Evolutionary conservation across 345 rosid species (phyloP).

Genomic region (Odontarrhena argentea): DNA sequence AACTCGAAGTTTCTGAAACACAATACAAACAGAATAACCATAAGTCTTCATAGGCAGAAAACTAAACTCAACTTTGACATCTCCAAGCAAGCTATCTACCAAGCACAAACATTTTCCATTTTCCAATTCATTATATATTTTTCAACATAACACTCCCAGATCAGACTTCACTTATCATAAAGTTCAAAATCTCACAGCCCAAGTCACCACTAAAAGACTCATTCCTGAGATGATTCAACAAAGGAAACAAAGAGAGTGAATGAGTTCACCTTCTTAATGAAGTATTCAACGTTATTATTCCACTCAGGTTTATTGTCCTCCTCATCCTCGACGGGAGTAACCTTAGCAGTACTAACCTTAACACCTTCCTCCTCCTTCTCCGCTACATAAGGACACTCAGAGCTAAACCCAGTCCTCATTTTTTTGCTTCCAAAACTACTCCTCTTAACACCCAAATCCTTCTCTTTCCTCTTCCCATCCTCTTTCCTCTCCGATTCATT

Average conservation of each 20-base stretch:
- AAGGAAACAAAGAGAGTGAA: neutral
- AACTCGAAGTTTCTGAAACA: constrained; percentile 71
- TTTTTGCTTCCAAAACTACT: constrained; percentile 87
- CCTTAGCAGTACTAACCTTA: constrained; percentile 27
- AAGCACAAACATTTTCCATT: neutral
- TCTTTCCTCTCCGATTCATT: constrained; percentile 46
- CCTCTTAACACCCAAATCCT: constrained; percentile 51
- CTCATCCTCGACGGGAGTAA: constrained; percentile 22
- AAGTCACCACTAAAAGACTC: constrained; percentile 6
- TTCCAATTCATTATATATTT: neutral
- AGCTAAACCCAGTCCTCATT: constrained; percentile 51
- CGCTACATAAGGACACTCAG: constrained; percentile 66
- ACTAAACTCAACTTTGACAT: constrained; percentile 5
- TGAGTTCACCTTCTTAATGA: constrained; percentile 71
- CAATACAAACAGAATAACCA: too few species aligned
- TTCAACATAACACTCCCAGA: constrained; percentile 7
- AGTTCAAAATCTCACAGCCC: constrained; percentile 14
- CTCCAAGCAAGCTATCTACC: constrained; percentile 18
- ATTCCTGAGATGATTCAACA: constrained; percentile 1
- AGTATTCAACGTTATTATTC: constrained; percentile 74
- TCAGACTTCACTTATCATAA: constrained; percentile 7
- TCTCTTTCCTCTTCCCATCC: constrained; percentile 71
- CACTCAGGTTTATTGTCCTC: constrained; percentile 49
- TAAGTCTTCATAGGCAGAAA: neutral
- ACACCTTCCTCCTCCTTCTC: constrained; percentile 43